Evolutionary conservation across 1,139 yeast species (phyloP).

Genomic region (Petasospora fabianii): DNA sequence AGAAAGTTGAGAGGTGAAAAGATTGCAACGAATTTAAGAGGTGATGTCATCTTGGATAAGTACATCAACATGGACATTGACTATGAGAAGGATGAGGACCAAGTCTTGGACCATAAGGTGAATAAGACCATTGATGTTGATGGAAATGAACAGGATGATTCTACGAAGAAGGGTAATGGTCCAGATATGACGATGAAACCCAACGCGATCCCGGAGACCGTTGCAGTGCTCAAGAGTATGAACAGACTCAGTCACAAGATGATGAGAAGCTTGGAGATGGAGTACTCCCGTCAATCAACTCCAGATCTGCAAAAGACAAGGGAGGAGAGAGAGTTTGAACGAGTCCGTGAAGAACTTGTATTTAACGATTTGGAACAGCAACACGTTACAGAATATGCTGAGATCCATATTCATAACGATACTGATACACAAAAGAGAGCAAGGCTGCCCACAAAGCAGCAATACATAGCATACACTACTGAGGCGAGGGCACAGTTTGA

Average conservation of each 20-base stretch:
- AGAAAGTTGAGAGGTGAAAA: slow-evolving; percentile 88
- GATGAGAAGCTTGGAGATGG: slow-evolving; percentile 52
- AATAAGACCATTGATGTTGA: slow-evolving; percentile 66
- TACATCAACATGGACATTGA: slow-evolving; percentile 65
- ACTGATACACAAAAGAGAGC: slow-evolving; percentile 5
- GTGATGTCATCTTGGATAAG: slow-evolving; percentile 81
- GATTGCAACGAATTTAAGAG: slow-evolving; percentile 68
- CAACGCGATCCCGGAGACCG: slow-evolving; percentile 54
- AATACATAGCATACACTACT: slow-evolving; percentile 21
- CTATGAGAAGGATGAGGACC: slow-evolving; percentile 37
- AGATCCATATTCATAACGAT: slow-evolving; percentile 46
- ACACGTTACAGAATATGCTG: slow-evolving; percentile 49
- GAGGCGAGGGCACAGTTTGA: slow-evolving; percentile 33
- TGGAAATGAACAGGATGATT: slow-evolving; percentile 80
- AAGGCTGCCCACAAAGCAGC: slow-evolving; percentile 16
- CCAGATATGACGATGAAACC: slow-evolving; percentile 91
- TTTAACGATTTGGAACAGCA: slow-evolving; percentile 59
- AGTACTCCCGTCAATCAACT: slow-evolving; percentile 34
- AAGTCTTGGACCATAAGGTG: slow-evolving; percentile 39
- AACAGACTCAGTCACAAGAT: slow-evolving; percentile 81
- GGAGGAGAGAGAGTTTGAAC: slow-evolving; percentile 32
- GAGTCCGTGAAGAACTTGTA: slow-evolving; percentile 46
- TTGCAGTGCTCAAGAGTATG: slow-evolving; percentile 81
- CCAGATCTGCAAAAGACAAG: slow-evolving; percentile 31
- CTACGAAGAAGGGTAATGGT: slow-evolving; percentile 69